Evolutionary conservation across 108 stramenopile genomes (phyloP).

Genomic region (Pseudonitzschia multiseries): DNA sequence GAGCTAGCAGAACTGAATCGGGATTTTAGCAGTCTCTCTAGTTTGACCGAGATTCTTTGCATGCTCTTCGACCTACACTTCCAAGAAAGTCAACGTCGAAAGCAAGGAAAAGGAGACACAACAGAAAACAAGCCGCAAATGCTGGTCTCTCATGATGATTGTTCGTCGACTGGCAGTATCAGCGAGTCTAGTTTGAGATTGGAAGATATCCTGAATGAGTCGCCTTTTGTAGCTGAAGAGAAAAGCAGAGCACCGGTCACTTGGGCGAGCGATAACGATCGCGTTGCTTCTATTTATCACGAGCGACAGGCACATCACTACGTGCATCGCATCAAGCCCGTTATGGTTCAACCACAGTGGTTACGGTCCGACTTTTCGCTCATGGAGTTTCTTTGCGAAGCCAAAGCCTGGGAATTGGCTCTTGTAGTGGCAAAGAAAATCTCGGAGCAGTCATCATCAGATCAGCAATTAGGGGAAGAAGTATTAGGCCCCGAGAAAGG

Average conservation of each 20-base stretch:
- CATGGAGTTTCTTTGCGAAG: constrained; percentile 23
- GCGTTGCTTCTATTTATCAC: not conserved
- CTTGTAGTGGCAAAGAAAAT: constrained; percentile 25
- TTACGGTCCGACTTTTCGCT: constrained; percentile 12
- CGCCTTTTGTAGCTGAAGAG: not conserved
- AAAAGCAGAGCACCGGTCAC: not conserved
- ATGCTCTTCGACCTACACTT: constrained; percentile 30
- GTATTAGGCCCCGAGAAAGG: not conserved
- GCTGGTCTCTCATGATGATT: not conserved
- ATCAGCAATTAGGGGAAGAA: not conserved
- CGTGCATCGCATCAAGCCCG: constrained; percentile 34
- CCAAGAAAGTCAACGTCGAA: constrained; percentile 4
- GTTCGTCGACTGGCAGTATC: not conserved
- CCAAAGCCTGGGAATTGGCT: constrained; percentile 36
- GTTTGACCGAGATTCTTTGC: constrained; percentile 35
- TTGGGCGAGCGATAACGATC: not conserved
- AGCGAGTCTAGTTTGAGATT: not conserved
- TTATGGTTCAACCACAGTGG: constrained; percentile 26
- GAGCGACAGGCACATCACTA: constrained; percentile 16
- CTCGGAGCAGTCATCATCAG: not conserved
- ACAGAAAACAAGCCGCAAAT: not conserved
- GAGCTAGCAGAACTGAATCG: constrained; percentile 32
- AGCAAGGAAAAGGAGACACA: not conserved
- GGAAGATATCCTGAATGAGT: not conserved
- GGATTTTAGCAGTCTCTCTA: constrained; percentile 21